phyloP scores from a whole-genome alignment of 1,139 yeast genomes.

The Yarrowia galli region DNA sequence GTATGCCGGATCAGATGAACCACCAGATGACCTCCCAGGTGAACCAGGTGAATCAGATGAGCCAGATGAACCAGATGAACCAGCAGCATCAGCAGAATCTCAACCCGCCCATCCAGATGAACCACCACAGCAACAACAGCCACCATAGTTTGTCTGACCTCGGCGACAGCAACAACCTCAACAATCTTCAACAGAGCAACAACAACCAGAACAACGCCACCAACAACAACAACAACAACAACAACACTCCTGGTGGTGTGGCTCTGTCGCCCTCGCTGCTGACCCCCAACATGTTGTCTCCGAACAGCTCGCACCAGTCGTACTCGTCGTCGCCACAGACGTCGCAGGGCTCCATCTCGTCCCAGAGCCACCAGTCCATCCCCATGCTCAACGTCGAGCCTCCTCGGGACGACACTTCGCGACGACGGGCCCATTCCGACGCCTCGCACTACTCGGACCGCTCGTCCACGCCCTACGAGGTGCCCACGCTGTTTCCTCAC shows the following conservation, averaged over 20 bases:
- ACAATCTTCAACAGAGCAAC: no score
- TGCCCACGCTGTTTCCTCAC: slow-evolving; percentile 31
- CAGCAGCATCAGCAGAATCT: background rate
- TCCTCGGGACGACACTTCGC: slow-evolving; percentile 14
- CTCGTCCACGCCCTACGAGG: slow-evolving; percentile 19
- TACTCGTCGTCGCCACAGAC: slow-evolving; percentile 28
- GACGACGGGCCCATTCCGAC: slow-evolving; percentile 26
- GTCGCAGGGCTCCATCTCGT: slow-evolving; percentile 24
- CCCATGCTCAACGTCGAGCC: slow-evolving; percentile 37
- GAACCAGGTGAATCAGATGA: background rate
- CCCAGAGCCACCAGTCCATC: slow-evolving; percentile 23
- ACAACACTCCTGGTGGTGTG: background rate
- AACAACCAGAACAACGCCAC: background rate
- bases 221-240: background rate
- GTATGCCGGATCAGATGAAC: slow-evolving; percentile 19
- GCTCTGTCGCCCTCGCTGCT: slow-evolving; percentile 28
- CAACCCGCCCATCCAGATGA: background rate
- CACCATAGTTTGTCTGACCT: background rate
- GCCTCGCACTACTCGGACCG: slow-evolving; percentile 29
- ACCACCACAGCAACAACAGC: slow-evolving; percentile 10
- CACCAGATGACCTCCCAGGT: no score
- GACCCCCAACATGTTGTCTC: slow-evolving; percentile 23
- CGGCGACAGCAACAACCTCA: background rate
- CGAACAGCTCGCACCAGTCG: slow-evolving; percentile 21
- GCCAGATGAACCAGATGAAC: background rate